A percentile compares a stretch with the other conserved stretches of the same genome.
These are phyloP conservation scores for Penicillium sp. DNA, from an alignment of 2,329 filamentous ascomycete species.

Conservation along the genomic window DNA sequence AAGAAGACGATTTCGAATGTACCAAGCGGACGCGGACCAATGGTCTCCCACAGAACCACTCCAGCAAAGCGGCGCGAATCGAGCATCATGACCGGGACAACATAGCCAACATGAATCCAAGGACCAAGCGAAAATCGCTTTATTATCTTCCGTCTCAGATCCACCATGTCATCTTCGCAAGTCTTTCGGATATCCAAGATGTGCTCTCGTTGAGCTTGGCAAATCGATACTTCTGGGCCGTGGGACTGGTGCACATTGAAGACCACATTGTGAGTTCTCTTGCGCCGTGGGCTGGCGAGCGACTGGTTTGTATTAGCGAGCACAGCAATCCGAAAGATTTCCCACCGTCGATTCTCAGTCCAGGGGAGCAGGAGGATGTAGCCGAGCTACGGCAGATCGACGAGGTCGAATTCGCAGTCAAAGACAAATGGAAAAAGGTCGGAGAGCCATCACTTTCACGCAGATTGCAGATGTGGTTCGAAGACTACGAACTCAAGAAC, in stretches of 20 bases:
- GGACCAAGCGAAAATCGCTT: slow-evolving; percentile 2
- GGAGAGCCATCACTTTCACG: slow-evolving; percentile 11
- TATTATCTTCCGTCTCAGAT: slow-evolving; percentile 10
- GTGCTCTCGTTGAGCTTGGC: slow-evolving; percentile 15
- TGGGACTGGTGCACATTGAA: slow-evolving; percentile 14
- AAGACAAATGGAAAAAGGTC: slow-evolving; percentile 8
- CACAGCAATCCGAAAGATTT: slow-evolving; percentile 10
- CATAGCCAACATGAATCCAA: neutral
- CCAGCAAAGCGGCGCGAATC: slow-evolving; percentile 11
- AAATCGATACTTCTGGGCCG: slow-evolving; percentile 17
- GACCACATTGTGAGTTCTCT: slow-evolving; percentile 18
- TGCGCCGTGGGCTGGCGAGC: slow-evolving; percentile 26
- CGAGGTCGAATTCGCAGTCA: slow-evolving; percentile 2
- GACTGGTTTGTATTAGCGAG: slow-evolving; percentile 26
- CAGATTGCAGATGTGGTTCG: slow-evolving; percentile 9
- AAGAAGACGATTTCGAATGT: slow-evolving; percentile 10
- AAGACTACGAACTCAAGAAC: slow-evolving; percentile 7
- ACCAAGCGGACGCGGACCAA: slow-evolving; percentile 5
- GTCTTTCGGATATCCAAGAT: slow-evolving; percentile 8
- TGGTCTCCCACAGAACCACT: slow-evolving; percentile 11
- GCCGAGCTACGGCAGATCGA: slow-evolving; percentile 9
- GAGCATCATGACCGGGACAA: slow-evolving; percentile 7
- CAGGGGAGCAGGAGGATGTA: slow-evolving; percentile 13
- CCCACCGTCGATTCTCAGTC: slow-evolving; percentile 4
- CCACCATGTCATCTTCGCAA: slow-evolving; percentile 10